Evolutionary conservation across 306 rosid species (phyloP).

Genomic region (Betula pendula): DNA sequence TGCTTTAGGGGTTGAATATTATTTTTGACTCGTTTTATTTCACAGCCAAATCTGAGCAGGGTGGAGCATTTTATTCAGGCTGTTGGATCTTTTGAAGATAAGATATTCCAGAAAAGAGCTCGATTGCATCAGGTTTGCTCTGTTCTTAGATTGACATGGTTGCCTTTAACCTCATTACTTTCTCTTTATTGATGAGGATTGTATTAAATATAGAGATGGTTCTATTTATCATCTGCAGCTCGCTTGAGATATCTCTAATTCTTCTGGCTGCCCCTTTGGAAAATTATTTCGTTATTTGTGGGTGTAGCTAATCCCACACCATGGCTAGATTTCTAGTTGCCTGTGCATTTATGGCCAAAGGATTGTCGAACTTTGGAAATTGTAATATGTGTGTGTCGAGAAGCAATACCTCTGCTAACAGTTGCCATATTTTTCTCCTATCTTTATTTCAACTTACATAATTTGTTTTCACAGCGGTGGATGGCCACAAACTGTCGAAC

Average conservation of each 20-base stretch:
- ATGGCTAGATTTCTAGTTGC: neutral
- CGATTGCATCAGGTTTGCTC: constrained; percentile 75
- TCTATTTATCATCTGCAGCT: neutral
- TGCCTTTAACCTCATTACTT: neutral
- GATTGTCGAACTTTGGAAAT: neutral
- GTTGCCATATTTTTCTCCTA: neutral
- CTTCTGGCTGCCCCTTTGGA: neutral
- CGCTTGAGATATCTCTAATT: neutral
- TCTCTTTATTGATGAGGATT: neutral
- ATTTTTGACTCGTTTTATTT: constrained; percentile 15
- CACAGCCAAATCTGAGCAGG: constrained; percentile 70
- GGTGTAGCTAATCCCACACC: no score
- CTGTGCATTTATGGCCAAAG: no score
- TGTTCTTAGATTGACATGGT: neutral
- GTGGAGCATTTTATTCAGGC: constrained; percentile 96
- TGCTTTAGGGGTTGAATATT: constrained; percentile 5
- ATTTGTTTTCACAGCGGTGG: neutral
- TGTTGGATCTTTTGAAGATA: constrained; percentile 86
- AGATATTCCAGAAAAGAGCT: constrained; percentile 88
- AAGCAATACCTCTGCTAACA: neutral
- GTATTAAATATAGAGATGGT: neutral
- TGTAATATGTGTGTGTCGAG: neutral
- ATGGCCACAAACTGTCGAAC: neutral
- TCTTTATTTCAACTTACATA: neutral
- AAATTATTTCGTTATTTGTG: neutral